Evolutionary conservation across 495 filamentous ascomycete species (phyloP).

Genomic region (Hypoxylon trugodes): DNA sequence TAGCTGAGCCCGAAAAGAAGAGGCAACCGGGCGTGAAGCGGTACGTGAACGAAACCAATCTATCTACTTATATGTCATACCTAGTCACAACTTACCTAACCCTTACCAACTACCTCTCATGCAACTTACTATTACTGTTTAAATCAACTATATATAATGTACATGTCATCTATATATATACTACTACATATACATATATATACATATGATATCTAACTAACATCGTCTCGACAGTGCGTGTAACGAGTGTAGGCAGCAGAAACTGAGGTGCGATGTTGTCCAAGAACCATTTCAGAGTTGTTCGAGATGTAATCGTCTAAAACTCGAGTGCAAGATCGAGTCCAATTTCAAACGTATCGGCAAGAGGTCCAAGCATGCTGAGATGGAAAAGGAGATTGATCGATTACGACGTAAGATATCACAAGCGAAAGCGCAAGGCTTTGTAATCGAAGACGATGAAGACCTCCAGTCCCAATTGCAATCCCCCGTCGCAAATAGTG

Average conservation of each 20-base stretch:
- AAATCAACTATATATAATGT: background rate
- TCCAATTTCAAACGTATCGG: conserved; percentile 93
- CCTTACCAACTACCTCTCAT: background rate
- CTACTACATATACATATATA: background rate
- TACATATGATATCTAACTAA: conserved; percentile 19
- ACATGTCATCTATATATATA: background rate
- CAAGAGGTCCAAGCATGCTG: conserved; percentile 88
- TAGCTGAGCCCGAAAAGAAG: conserved; percentile 67
- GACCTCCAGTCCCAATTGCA: conserved; percentile 60
- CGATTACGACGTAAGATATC: conserved; percentile 57
- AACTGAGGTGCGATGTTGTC: conserved; percentile 90
- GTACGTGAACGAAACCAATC: conserved; percentile 18
- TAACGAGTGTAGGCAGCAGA: conserved; percentile 95
- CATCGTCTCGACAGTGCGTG: conserved; percentile 63
- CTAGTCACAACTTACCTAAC: background rate
- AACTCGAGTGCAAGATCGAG: conserved; percentile 90
- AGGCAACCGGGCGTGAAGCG: conserved; percentile 80
- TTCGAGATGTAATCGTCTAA: conserved; percentile 83
- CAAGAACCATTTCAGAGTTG: conserved; percentile 86
- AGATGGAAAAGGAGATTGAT: conserved; percentile 90
- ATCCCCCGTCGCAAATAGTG: conserved; percentile 64
- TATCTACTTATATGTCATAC: background rate
- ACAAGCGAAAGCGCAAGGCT: conserved; percentile 59
- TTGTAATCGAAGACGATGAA: conserved; percentile 60
- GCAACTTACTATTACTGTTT: background rate